Base-by-base conservation (phyloP, 306 rosid genomes). In the Boehmeria nivea region DNA sequence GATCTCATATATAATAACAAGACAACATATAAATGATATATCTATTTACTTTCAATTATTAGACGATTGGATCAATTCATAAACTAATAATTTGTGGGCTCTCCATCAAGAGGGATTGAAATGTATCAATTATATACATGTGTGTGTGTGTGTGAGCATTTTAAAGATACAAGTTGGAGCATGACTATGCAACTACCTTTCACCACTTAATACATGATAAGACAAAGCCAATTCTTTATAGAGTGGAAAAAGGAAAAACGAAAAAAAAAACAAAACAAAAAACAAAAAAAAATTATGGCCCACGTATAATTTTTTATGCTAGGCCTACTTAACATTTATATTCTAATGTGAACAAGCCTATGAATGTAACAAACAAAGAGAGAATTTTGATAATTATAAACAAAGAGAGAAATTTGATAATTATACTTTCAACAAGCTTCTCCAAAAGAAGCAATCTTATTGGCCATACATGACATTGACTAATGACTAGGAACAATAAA, bases 381-480 rank as follows among this genome's bases (percentile, higher is more conserved):
- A 61, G 43, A 59, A 47, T 20, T 19, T 51, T 8, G 0, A 8
- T 23, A 31, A 6, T 31, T 10, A 4, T 31, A 59, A 73, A 68
- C 52, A 50, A 31, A 74, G 42, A 39, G 38, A 61, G 43, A 59
- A 47, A n/a, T 19, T 51, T 8, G 0, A 8, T 23, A 31, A 31
- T 31, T 31, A 31, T 50, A 58, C 42, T 66, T 63, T 71, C 8
- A 59, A 49, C 51, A 31, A 71, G 80, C 75, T 74, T 78, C 67
- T 69, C 76, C 54, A 25, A n/a, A 72, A 50, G 75, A 79, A 79
- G 82, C 84, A 77, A 81, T 62, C 75, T 6, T 58, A 39, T 22
- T 38, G 60, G 76, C 75, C 63, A 48, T 38, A 39, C 54, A 66
- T 75, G 78, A 72, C 64, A 65, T 4, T 31, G 36, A 31, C 5